phyloP scores from a whole-genome alignment of 306 rosid genomes.

The Parietaria judaica region DNA sequence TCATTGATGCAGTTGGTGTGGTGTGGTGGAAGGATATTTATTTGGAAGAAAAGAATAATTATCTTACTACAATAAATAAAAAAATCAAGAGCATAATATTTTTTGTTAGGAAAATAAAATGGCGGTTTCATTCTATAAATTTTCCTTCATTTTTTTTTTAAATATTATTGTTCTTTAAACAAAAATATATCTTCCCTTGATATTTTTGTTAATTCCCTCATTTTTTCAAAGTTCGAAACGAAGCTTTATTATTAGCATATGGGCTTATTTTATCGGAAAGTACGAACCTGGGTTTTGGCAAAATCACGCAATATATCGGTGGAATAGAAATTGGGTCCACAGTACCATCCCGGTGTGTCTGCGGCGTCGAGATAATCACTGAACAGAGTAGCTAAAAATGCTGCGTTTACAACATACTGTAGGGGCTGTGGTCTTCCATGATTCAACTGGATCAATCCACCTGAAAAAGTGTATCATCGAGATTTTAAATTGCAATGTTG shows the following conservation, averaged over 20 bases:
- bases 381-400: constrained; percentile 82
- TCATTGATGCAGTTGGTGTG: too few relatives aligned
- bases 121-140: too few relatives aligned
- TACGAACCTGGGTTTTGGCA: constrained; percentile 67
- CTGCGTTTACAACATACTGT: constrained; percentile 91
- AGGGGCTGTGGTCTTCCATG: constrained; percentile 98
- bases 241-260: neutral
- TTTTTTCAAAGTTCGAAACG: neutral
- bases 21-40: too few relatives aligned
- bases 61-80: too few relatives aligned
- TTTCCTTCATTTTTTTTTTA: too few relatives aligned
- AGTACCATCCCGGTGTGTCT: constrained; percentile 98
- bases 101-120: too few relatives aligned
- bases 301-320: constrained; percentile 74
- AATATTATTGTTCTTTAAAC: too few relatives aligned
- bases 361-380: constrained; percentile 97
- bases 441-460: constrained; percentile 86
- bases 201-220: too few relatives aligned
- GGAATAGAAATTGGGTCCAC: constrained; percentile 93
- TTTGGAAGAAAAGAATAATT: too few relatives aligned
- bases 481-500: neutral
- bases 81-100: too few relatives aligned
- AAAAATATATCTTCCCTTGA: too few relatives aligned
- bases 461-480: constrained; percentile 30
- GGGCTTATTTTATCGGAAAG: too few relatives aligned